Base-by-base conservation (phyloP, 352 stramenopile species). In the Globisporangium rhizosaccharum region DNA sequence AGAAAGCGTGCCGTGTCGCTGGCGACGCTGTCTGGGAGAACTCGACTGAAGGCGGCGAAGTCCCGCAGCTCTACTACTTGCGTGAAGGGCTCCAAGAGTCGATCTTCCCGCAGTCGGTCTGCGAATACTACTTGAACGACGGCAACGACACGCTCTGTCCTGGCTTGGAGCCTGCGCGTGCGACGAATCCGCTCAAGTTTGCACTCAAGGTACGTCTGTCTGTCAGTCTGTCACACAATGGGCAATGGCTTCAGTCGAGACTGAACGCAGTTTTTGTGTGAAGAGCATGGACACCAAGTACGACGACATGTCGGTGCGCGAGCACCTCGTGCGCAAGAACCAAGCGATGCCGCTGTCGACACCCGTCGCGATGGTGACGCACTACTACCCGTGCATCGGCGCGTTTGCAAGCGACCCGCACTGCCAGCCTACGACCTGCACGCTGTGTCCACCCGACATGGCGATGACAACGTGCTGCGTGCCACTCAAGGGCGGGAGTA, bases 361-460 rank as follows among this genome's bases (percentile, higher is more conserved):
- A 41, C 78, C 82, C 2, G 77, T 92, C 2, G 75, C 80, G 37
- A 84, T 85, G 73, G 71, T 83, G 45, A 90, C 82, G 15, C 82
- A 90, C 66, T 92, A 90, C 70, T 90, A 92, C 56, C 82, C 82
- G 17, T 92, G 80, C 58, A 89, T 90, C 30, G 71, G 75, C 9
- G 60, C 56, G 25, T 85, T 92, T 50, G 68, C 74, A 20, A 84
- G 17, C 49, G 71, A 87, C 59, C 67, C 58, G 39, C 79, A 90
- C 48, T 92, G 82, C 61, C 69, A 84, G 47, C 69, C 76, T 2
- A 79, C 86, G 23, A 59, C 57, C 4, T 92, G 80, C 58, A 90
- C 80, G 12, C 51, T 92, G 2, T 92, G 82, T n/a, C 82, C 80
- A 14, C 75, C 75, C 12, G 75, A 90, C 18, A 82, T 92, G 75